phyloP scores from a whole-genome alignment of 441 rosid genomes.

The Populus tomentosa region DNA sequence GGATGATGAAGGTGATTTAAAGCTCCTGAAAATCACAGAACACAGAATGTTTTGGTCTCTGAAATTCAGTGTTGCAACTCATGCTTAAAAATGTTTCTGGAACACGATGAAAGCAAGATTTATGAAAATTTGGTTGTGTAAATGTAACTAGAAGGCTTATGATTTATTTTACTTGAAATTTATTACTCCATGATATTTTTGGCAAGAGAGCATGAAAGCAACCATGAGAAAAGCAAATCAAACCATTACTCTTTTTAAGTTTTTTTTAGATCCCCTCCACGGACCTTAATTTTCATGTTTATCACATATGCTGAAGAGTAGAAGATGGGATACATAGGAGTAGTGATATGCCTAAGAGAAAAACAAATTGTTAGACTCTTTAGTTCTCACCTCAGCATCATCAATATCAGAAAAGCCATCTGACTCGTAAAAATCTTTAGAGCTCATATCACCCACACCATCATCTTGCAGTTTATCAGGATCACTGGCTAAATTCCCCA shows the following conservation, averaged over 20 bases:
- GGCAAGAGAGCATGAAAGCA: too few relatives aligned
- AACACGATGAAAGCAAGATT: too few relatives aligned
- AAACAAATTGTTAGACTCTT: neutral
- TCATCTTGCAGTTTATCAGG: slow-evolving; percentile 17
- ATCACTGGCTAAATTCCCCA: neutral
- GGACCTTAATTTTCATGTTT: neutral
- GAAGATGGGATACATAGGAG: neutral
- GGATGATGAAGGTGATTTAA: neutral
- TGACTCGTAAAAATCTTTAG: slow-evolving; percentile 48
- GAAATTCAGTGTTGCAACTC: too few relatives aligned
- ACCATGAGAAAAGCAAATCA: neutral
- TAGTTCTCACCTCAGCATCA: slow-evolving; percentile 64
- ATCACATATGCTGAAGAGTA: neutral
- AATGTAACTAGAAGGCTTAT: too few relatives aligned
- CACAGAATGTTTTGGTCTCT: too few relatives aligned
- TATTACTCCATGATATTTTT: too few relatives aligned
- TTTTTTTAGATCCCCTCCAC: neutral
- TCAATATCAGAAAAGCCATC: slow-evolving; percentile 75
- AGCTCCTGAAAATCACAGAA: neutral
- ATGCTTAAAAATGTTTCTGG: too few relatives aligned
- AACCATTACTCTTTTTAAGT: neutral
- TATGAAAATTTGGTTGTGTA: too few relatives aligned
- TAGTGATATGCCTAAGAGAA: neutral
- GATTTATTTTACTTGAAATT: too few relatives aligned
- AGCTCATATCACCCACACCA: slow-evolving; percentile 25